Evolutionary conservation across 179 eudicot species (phyloP), one percentile per base, ranked within the genome.

Genomic region (Beta lomatogona): DNA sequence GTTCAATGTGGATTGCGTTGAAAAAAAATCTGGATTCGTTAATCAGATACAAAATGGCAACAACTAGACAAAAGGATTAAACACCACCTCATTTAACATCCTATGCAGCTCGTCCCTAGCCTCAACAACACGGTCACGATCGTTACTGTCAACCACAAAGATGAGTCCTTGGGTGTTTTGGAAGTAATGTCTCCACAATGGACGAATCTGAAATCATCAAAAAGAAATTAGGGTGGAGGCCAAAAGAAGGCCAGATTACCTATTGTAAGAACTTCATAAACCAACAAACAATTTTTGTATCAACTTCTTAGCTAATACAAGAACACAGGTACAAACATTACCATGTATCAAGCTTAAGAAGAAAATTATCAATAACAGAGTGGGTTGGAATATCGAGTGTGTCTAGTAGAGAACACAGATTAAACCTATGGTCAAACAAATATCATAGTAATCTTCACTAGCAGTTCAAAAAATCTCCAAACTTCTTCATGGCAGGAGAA

Each of bases 111-210:
- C 87, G 77, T 83, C 86, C 80, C 86, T 83, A 60, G 86, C 86
- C 76, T 83, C 86, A 75, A 83, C 82, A 79, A 84, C 83, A 77
- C 87, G 84, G 46, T 85, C 87, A 60, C 84, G 87, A 63, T 85
- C 87, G 21, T 85, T 85, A 72, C 87, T 85, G 82, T 85, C 87
- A 68, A 85, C 84, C 71, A 85, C 87, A 74, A 81, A 85, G 82
- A 85, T 85, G 79, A 85, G 87, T 18, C 87, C 87, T 78, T 85
- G 87, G 77, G 87, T 85, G 61, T 85, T 85, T 74, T 85, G 87
- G 79, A 81, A 85, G 79, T 85, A 85, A 81, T 81, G 84, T 81
- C 87, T 85, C 87, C 87, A 85, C 87, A 85, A 78, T 81, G 84
- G 87, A 77, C 87, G 84, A 58, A 85, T 85, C 87, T 84, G 86